Percentiles rank a stretch among this genome's conserved stretches.
These are phyloP conservation scores for Yamadazyma sp. DNA, from an alignment of 1,139 yeast species.

Conservation along the genomic window DNA sequence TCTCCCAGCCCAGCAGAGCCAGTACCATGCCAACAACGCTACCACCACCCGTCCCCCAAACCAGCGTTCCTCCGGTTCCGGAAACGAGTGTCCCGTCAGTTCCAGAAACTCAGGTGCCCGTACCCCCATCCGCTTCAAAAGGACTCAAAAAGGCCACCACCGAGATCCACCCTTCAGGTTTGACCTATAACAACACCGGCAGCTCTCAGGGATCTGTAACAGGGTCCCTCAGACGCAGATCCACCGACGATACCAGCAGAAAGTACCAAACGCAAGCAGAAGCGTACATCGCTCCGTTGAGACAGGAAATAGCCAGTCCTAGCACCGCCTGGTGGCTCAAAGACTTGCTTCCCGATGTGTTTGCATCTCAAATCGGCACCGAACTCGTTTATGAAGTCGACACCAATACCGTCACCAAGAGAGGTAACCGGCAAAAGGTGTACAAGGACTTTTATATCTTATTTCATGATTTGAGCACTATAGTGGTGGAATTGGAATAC, in stretches of 20 bases:
- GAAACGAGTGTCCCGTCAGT: conserved; percentile 18
- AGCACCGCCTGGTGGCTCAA: conserved; percentile 62
- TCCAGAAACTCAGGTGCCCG: conserved; percentile 8
- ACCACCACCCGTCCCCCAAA: conserved; percentile 20
- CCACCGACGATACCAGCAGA: conserved; percentile 18
- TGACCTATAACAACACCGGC: conserved; percentile 24
- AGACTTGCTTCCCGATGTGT: conserved; percentile 57
- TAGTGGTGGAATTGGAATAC: conserved; percentile 56
- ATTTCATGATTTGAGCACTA: conserved; percentile 72
- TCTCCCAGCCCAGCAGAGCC: conserved; percentile 11
- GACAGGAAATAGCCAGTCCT: conserved; percentile 32
- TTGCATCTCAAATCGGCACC: conserved; percentile 43
- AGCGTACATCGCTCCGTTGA: conserved; percentile 23
- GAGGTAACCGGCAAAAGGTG: conserved; percentile 53
- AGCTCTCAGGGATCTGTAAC: conserved; percentile 15
- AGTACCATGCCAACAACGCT: conserved; percentile 7
- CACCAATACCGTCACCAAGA: conserved; percentile 50
- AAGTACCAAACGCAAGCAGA: conserved; percentile 32
- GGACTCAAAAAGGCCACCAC: conserved; percentile 21
- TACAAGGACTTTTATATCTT: conserved; percentile 72
- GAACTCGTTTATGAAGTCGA: conserved; percentile 69
- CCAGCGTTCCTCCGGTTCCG: conserved; percentile 4
- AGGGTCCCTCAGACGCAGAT: conserved; percentile 20
- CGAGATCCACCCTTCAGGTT: conserved; percentile 17
- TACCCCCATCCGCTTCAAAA: conserved; percentile 9